Evolutionary conservation across 345 rosid species (phyloP).

Genomic region (Crucihimalaya himalaica): DNA sequence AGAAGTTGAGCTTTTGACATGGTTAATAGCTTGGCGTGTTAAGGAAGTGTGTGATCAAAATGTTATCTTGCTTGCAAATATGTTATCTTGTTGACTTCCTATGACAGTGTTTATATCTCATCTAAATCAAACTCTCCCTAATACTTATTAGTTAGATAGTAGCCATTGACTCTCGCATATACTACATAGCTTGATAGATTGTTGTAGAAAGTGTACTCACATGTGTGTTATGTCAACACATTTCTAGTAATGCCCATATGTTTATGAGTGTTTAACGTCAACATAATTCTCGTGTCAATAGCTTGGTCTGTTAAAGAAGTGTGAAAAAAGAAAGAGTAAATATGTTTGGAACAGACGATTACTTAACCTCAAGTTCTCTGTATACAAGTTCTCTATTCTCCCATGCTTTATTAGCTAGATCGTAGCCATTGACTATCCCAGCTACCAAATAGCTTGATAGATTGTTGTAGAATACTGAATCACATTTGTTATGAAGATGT

Average conservation of each 20-base stretch:
- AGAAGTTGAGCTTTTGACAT: not conserved
- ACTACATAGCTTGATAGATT: not conserved
- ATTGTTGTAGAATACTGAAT: not conserved
- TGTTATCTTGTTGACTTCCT: not conserved
- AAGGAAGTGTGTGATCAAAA: no score
- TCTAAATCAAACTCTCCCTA: not conserved
- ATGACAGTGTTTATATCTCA: not conserved
- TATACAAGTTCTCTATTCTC: no score
- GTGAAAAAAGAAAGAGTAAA: no score
- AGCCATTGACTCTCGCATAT: not conserved
- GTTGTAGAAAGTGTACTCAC: no score
- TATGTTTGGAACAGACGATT: not conserved
- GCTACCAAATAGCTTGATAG: not conserved
- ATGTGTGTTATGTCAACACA: no score
- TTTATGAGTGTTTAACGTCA: no score
- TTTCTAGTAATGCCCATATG: not conserved
- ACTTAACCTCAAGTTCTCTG: not conserved
- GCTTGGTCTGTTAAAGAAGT: no score
- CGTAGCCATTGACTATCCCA: not conserved
- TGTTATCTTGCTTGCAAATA: constrained; percentile 1
- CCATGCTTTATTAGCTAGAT: not conserved
- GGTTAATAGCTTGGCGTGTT: not conserved
- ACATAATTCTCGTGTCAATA: no score
- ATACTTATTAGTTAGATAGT: no score
- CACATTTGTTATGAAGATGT: not conserved